A percentile compares a stretch with the other conserved stretches of the same genome.
phyloP scores from a whole-genome alignment of 2,329 filamentous ascomycete species.

The Colletotrichum lentis region DNA sequence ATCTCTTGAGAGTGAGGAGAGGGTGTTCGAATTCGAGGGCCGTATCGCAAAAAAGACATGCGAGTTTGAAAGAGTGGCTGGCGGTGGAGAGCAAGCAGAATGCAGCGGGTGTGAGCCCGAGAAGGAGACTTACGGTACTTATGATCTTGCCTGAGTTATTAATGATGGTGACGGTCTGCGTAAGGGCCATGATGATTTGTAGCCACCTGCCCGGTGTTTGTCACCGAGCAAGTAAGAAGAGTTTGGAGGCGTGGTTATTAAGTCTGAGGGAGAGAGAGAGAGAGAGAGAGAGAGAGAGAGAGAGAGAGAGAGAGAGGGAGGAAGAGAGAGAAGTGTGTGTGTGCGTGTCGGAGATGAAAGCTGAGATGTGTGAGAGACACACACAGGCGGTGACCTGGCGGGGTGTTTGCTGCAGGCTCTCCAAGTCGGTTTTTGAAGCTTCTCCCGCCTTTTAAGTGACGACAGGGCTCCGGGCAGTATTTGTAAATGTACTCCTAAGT shows the following conservation, averaged over 20 bases:
- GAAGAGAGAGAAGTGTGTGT: not conserved
- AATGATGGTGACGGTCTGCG: conserved; percentile 86
- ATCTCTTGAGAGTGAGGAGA: conserved; percentile 18
- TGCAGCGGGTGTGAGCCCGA: conserved; percentile 24
- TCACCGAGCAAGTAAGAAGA: conserved; percentile 2
- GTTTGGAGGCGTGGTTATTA: no score
- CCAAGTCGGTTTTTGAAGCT: conserved; percentile 27
- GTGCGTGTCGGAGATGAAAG: conserved; percentile 4
- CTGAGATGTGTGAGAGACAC: conserved; percentile 18
- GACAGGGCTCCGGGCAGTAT: conserved; percentile 20
- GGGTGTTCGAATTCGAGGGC: conserved; percentile 10
- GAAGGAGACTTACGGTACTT: conserved; percentile 71
- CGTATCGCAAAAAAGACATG: conserved; percentile 12
- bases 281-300: no score
- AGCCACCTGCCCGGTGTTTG: conserved; percentile 8
- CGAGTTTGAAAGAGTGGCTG: conserved; percentile 19
- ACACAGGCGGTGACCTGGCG: conserved; percentile 33
- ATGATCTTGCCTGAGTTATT: conserved; percentile 92
- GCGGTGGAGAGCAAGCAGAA: conserved; percentile 23
- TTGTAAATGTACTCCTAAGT: not conserved
- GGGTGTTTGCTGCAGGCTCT: conserved; percentile 19
- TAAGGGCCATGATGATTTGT: conserved; percentile 51
- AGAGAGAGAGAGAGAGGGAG: no score
- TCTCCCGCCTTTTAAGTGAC: conserved; percentile 28
- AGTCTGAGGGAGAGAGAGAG: no score